Percentiles rank a stretch among this genome's conserved stretches.
phyloP scores from a whole-genome alignment of 75 land plant species.

The Azolla pinnata region DNA sequence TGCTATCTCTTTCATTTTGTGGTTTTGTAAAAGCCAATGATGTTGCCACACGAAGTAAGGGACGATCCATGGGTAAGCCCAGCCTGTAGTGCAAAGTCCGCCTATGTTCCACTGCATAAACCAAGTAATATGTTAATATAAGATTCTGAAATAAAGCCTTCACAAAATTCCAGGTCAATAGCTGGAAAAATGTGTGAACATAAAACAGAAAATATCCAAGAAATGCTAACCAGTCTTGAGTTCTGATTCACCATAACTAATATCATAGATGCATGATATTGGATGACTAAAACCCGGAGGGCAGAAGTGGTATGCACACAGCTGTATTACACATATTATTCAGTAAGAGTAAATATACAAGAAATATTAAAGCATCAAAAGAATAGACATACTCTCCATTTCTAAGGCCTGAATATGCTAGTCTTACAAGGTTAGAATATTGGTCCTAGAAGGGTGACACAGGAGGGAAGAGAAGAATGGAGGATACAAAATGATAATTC shows the following conservation, averaged over 20 bases:
- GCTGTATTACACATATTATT: too few relatives aligned
- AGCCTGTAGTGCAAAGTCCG: conserved; percentile 53
- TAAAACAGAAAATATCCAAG: neutral
- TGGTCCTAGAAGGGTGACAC: too few relatives aligned
- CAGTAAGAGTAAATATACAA: too few relatives aligned
- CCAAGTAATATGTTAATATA: conserved; percentile 1
- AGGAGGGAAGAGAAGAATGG: too few relatives aligned
- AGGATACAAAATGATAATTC: too few relatives aligned
- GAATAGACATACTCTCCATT: neutral
- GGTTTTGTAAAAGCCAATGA: conserved; percentile 35
- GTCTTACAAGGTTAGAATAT: too few relatives aligned
- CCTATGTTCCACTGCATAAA: conserved; percentile 59
- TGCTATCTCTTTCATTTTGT: conserved; percentile 4
- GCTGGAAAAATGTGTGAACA: neutral
- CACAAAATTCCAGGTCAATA: neutral
- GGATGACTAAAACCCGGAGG: conserved; percentile 73
- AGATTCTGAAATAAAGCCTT: neutral
- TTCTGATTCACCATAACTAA: conserved; percentile 76
- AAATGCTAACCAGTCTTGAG: conserved; percentile 46
- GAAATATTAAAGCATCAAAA: neutral
- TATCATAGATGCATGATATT: conserved; percentile 69
- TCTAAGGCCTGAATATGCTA: too few relatives aligned
- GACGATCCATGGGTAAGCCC: conserved; percentile 83
- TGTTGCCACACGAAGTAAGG: conserved; percentile 77
- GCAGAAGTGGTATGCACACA: conserved; percentile 61